Base-by-base conservation (phyloP, 306 rosid species). In the Alnus glutinosa region DNA sequence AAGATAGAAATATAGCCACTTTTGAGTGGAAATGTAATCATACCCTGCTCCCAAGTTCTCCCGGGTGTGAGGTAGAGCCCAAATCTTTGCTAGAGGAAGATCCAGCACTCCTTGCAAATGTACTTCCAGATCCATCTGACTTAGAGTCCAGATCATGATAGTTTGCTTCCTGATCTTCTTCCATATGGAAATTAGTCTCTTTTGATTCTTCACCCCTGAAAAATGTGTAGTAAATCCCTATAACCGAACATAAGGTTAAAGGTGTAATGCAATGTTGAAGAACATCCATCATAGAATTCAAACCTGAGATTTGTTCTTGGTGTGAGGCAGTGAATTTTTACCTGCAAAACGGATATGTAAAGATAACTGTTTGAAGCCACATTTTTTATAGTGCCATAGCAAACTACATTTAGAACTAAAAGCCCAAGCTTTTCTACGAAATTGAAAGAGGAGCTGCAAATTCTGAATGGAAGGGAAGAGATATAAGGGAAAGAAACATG, bases 41-140 rank as follows among this genome's bases (percentile, higher is more conserved):
- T 80, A 83, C 92, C 82, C 75, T 73, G 78, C 89, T 89, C 80
- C 81, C 83, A 73, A 71, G 78, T 52, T 86, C 89, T 76, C 90
- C 90, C 1, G 88, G 82, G 57, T 75, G 80, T 4, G 84, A 80
- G 64, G 69, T 84, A 78, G 88, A 86, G 79, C 70, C 80, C 69
- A 84, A 77, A 73, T 86, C 84, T 76, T 71, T 87, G 19, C 83
- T 67, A 62, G 88, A 84, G 64, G 87, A 89, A 62, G 86, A 81
- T 77, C 68, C 82, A 12, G 70, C 23, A 70, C 92, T 88, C 74
- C 68, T 71, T 44, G 72, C 81, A 63, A 64, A 54, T 64, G 84
- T 73, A 73, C 77, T 80, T 18, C 74, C 81, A 71, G 85, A 84
- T 59, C 73, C 83, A 71, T 86, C 87, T 23, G 90, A 86, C 69